Conservation (phyloP, 345 rosid species). For the Pugionium dolabratum region DNA sequence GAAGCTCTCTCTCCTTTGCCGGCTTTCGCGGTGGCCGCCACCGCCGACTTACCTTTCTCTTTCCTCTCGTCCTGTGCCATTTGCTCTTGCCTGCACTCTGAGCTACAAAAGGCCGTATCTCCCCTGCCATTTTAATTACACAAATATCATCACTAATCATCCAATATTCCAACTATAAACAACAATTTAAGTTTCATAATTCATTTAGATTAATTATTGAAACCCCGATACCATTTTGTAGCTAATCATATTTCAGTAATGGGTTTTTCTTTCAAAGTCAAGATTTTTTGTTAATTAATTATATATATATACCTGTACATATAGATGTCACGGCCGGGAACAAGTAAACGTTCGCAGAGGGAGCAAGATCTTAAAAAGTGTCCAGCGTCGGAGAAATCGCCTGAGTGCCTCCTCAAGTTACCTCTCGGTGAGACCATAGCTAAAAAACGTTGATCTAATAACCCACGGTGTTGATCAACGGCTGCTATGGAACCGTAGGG, state of each 20-base stretch:
- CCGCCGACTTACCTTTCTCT: conserved; percentile 52
- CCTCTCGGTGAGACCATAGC: conserved; percentile 51
- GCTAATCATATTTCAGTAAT: too few relatives aligned
- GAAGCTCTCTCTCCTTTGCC: conserved; percentile 41
- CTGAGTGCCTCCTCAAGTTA: conserved; percentile 55
- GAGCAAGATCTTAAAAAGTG: conserved; percentile 66
- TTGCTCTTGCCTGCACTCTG: conserved; percentile 83
- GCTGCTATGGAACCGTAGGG: conserved; percentile 30
- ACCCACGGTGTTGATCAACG: conserved; percentile 31
- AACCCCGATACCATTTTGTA: too few relatives aligned
- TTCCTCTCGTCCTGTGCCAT: conserved; percentile 77
- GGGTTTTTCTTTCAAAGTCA: too few relatives aligned
- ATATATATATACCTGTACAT: conserved; percentile 67
- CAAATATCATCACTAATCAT: too few relatives aligned
- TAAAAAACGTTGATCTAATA: conserved; percentile 52
- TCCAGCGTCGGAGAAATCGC: conserved; percentile 52
- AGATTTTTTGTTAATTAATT: too few relatives aligned
- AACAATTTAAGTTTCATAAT: too few relatives aligned
- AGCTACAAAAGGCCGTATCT: conserved; percentile 86
- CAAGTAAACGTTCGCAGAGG: conserved; percentile 74
- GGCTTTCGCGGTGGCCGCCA: conserved; percentile 27
- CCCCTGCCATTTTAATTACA: conserved; percentile 55
- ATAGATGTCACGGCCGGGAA: conserved; percentile 86
- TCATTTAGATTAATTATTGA: too few relatives aligned
- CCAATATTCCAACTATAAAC: too few relatives aligned